Conservation (phyloP, 257 asterid genomes). For the Plantago major region DNA sequence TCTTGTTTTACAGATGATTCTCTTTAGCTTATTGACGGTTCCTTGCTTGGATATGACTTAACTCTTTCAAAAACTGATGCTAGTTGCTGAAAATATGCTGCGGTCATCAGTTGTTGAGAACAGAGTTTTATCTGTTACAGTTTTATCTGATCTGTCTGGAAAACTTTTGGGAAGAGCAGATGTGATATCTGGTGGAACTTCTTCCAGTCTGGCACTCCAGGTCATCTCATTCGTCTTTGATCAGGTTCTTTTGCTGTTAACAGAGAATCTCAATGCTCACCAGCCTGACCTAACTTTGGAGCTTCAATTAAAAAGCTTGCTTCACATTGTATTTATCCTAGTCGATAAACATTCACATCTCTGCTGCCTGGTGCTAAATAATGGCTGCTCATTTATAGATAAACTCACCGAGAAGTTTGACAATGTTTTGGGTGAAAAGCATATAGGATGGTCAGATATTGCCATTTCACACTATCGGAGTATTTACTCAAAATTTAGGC, state of each 20-base stretch:
- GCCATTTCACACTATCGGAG: slow-evolving; percentile 23
- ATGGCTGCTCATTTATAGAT: slow-evolving; percentile 37
- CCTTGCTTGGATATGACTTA: slow-evolving; percentile 45
- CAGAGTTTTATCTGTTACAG: slow-evolving; percentile 44
- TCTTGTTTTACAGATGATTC: slow-evolving; percentile 48
- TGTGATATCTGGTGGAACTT: slow-evolving; percentile 34
- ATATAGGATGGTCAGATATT: slow-evolving; percentile 21
- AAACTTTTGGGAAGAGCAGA: slow-evolving; percentile 49
- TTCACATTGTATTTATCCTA: slow-evolving; percentile 39
- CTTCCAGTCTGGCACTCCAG: slow-evolving; percentile 36
- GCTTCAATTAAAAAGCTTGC: slow-evolving; percentile 56
- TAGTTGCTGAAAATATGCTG: slow-evolving; percentile 30
- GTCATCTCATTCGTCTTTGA: slow-evolving; percentile 43
- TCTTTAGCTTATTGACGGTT: slow-evolving; percentile 30
- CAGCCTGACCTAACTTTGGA: slow-evolving; percentile 32
- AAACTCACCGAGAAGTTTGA: slow-evolving; percentile 35
- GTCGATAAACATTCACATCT: slow-evolving; percentile 47
- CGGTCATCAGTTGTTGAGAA: slow-evolving; percentile 37
- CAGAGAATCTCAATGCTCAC: slow-evolving; percentile 25
- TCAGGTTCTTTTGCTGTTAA: slow-evolving; percentile 36
- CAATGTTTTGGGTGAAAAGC: slow-evolving; percentile 22
- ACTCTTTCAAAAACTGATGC: slow-evolving; percentile 38
- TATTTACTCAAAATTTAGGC: slow-evolving; percentile 34
- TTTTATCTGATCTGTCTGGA: slow-evolving; percentile 49
- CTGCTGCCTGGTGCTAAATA: slow-evolving; percentile 45